Base-by-base conservation (phyloP, 768 basidiomycete genomes). In the Auricularia sp. region DNA sequence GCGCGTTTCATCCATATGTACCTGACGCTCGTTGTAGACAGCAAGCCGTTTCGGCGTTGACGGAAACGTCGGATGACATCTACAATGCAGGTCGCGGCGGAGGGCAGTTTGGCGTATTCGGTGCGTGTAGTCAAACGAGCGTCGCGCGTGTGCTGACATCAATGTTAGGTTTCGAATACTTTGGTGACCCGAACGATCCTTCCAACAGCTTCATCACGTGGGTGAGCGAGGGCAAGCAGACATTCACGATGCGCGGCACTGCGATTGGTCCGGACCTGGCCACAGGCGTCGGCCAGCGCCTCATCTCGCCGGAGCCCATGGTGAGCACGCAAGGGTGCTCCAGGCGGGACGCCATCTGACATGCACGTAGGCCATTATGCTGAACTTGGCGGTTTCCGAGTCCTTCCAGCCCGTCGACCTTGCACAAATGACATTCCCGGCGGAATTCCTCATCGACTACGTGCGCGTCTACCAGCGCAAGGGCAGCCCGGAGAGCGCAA, bases 291-390 rank as follows among this genome's bases (percentile, higher is more conserved):
- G 78, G 82, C 44, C 77, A 81, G 69, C 80, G 95, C 39, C 70
- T 94, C 18, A 85, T 85, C 64, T 80, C 93, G 6, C 91, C 95
- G 71, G 97, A 99, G 73, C 96, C 97, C 2, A 88, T 98, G 93
- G 91, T 88, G 70, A 43, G 75, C 18, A 39, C 14, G 73, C 68
- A 81, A 81, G 65, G 75, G 5, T 51, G 16, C 61, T 12, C 18
- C 3, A 60, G 33, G 29, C 29, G 29, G 29, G 12, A 51, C 39
- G 1, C 23, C 69, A 44, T 68, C 58, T 64, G 54, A 65, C n/a
- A 18, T 62, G 10, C 34, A 35, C 54, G 12, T 47, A 79, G 78
- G 73, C 76, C 18, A 84, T 88, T 66, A 70, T 87, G 16, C 66
- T 87, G 44, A 88, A 88, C 68, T 72, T 87, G 73, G 86, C 82